phyloP scores from a whole-genome alignment of 2,329 filamentous ascomycete species.

The Colletotrichum horii region DNA sequence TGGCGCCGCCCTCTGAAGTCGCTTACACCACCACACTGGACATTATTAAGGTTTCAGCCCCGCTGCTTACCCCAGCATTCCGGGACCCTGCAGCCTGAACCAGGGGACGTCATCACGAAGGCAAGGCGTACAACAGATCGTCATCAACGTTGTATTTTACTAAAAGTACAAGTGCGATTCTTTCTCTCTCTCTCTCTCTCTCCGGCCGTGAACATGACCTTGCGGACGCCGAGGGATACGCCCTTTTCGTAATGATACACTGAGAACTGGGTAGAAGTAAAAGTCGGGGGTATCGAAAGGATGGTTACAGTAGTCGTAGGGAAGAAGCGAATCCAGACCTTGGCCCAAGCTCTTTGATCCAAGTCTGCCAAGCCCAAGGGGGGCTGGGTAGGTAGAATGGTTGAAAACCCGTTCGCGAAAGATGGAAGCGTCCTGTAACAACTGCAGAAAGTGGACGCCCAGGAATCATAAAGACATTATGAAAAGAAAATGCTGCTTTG shows the following conservation, averaged over 20 bases:
- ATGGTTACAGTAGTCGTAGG: neutral
- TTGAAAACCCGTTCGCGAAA: neutral
- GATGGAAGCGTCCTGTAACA: neutral
- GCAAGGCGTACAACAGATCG: neutral
- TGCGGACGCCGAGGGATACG: neutral
- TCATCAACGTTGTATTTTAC: neutral
- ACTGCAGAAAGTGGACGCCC: neutral
- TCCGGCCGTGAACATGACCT: neutral
- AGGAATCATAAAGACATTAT: slow-evolving; percentile 20
- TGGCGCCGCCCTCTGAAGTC: neutral
- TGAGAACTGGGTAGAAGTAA: slow-evolving; percentile 13
- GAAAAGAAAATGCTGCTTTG: slow-evolving; percentile 4
- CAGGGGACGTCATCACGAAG: neutral
- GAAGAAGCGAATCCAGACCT: neutral
- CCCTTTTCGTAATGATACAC: slow-evolving; percentile 8
- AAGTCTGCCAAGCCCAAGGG: neutral
- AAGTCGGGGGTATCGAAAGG: slow-evolving; percentile 20
- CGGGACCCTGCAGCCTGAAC: neutral
- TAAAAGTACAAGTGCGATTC: neutral
- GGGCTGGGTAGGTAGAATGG: neutral
- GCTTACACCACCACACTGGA: neutral
- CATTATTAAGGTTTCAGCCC: neutral
- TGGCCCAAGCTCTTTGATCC: neutral
- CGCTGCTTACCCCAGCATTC: neutral
- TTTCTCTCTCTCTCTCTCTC: neutral